phyloP scores from a whole-genome alignment of 2,329 filamentous ascomycete species.

The Xylariales sp. region DNA sequence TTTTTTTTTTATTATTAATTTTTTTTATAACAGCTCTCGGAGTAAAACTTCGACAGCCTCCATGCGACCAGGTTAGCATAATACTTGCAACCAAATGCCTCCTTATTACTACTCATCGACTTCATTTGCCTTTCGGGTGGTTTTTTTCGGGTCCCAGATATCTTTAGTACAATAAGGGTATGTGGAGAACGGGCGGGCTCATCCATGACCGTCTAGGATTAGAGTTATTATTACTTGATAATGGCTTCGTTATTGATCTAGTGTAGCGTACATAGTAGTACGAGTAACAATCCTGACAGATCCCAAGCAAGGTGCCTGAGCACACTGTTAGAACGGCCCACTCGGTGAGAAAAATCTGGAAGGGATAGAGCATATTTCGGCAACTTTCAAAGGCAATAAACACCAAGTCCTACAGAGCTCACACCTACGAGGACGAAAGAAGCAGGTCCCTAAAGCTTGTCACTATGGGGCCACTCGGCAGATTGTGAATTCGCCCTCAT shows the following conservation, averaged over 20 bases:
- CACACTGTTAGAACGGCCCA: conserved; percentile 10
- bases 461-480: conserved; percentile 28
- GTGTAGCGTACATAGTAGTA: background rate
- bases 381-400: conserved; percentile 9
- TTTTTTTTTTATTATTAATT: too few relatives aligned
- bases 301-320: background rate
- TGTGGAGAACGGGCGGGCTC: conserved; percentile 28
- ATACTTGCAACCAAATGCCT: conserved; percentile 10
- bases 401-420: conserved; percentile 16
- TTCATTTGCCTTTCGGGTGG: conserved; percentile 18
- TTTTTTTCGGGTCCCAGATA: conserved; percentile 19
- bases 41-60: background rate
- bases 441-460: conserved; percentile 33
- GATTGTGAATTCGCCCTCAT: conserved; percentile 22
- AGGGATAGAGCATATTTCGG: background rate
- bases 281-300: conserved; percentile 6
- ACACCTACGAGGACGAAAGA: conserved; percentile 30
- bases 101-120: conserved; percentile 25
- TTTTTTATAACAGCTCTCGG: background rate
- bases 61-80: conserved; percentile 4
- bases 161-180: conserved; percentile 30
- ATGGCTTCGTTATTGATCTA: background rate
- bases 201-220: conserved; percentile 24
- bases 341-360: conserved; percentile 7
- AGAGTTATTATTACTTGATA: conserved; percentile 33